Evolutionary conservation across 257 asterid genomes (phyloP).

Genomic region (Solanum gandarillasii): DNA sequence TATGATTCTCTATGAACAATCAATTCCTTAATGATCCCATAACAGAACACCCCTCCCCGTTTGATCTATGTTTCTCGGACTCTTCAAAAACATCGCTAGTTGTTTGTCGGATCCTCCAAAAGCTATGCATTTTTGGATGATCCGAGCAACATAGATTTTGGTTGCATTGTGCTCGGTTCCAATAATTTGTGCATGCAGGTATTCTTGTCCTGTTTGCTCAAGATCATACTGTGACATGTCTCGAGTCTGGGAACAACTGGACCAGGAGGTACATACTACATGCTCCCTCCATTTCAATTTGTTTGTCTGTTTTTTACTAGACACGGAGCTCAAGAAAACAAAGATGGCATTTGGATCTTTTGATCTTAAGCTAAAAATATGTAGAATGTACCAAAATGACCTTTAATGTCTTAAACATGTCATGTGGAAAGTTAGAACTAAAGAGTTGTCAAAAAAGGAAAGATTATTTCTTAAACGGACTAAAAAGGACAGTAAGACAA

Average conservation of each 20-base stretch:
- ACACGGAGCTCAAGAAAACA: neutral
- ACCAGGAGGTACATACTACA: conserved; percentile 32
- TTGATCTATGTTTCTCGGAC: neutral
- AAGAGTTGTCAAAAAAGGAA: neutral
- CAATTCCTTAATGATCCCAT: neutral
- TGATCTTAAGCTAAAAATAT: neutral
- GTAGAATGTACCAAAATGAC: neutral
- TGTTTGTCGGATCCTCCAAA: neutral
- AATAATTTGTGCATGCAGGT: conserved; percentile 20
- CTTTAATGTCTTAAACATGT: neutral
- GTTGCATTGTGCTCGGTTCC: neutral
- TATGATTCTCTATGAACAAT: neutral
- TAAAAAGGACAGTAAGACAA: neutral
- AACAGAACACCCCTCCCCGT: neutral
- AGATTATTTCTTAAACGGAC: neutral
- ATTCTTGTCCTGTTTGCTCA: conserved; percentile 61
- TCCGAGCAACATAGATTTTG: neutral
- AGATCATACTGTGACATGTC: conserved; percentile 64
- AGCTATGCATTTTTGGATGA: neutral
- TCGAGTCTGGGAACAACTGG: conserved; percentile 47
- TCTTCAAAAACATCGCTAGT: neutral
- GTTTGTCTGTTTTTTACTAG: neutral
- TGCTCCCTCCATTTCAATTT: neutral
- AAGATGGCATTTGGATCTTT: neutral
- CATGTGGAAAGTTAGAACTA: neutral